Conservation (phyloP, 805 yeast species). For the Cyberlindnera maritima region DNA sequence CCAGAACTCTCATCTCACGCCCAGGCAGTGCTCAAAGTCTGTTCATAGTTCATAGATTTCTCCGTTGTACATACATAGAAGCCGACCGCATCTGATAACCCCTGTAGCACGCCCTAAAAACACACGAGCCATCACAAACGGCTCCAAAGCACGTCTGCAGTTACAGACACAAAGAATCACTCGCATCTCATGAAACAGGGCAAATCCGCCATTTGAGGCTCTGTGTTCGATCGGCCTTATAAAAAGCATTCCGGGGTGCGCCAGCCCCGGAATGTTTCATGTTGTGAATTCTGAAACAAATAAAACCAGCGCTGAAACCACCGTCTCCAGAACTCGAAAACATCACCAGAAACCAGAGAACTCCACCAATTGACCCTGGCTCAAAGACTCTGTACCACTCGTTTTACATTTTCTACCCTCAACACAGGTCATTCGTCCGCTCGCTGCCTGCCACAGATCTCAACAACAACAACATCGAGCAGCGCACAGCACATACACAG, state of each 20-base stretch:
- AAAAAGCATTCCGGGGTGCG: slow-evolving; percentile 2
- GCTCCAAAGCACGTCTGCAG: background rate
- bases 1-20: slow-evolving; percentile 20
- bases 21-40: slow-evolving; percentile 10
- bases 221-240: too few species aligned
- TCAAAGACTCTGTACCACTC: background rate
- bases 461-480: background rate
- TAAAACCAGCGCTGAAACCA: slow-evolving; percentile 10
- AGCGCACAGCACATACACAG: too few species aligned
- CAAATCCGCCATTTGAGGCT: background rate
- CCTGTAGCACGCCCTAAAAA: background rate
- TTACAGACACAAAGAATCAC: background rate
- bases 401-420: background rate
- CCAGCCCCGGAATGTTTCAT: slow-evolving; percentile 21
- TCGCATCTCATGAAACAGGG: background rate
- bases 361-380: background rate
- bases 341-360: background rate
- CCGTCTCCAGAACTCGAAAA: background rate
- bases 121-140: background rate
- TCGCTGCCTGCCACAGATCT: background rate
- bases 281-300: slow-evolving; percentile 14
- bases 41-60: slow-evolving; percentile 9
- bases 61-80: too few species aligned
- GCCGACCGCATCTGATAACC: too few species aligned
- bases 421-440: background rate